Conservation (phyloP, 768 basidiomycete genomes). For the Tulasnella sp. region DNA sequence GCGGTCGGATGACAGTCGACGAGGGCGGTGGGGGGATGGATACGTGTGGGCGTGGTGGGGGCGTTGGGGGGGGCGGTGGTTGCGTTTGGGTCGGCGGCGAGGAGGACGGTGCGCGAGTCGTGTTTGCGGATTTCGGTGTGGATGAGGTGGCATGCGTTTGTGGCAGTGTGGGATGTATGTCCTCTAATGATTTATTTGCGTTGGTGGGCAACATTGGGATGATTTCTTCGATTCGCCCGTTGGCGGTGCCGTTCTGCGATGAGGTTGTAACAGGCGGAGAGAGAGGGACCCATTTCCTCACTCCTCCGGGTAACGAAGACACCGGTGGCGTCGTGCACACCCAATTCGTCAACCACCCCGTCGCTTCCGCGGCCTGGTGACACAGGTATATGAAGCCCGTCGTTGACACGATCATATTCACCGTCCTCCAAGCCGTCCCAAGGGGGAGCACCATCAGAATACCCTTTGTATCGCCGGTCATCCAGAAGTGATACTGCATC, state of each 20-base stretch:
- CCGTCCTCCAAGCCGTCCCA: slow-evolving; percentile 54
- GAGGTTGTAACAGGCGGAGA: background rate
- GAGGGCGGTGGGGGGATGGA: background rate
- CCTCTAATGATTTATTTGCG: background rate
- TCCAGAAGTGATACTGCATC: slow-evolving; percentile 79
- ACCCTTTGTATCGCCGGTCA: slow-evolving; percentile 73
- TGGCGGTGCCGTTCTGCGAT: background rate
- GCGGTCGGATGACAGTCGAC: background rate
- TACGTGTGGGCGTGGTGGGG: background rate
- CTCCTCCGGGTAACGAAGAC: no score
- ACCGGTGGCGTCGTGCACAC: slow-evolving; percentile 30
- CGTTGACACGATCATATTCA: slow-evolving; percentile 67
- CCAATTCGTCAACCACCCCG: slow-evolving; percentile 50
- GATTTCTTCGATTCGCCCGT: background rate
- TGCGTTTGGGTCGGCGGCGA: background rate
- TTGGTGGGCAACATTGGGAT: slow-evolving; percentile 7
- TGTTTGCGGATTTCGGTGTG: background rate
- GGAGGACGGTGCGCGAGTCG: background rate
- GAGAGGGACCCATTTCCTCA: slow-evolving; percentile 18
- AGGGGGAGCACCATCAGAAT: slow-evolving; percentile 64
- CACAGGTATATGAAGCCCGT: slow-evolving; percentile 71
- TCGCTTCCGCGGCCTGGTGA: slow-evolving; percentile 64
- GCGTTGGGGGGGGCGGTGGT: background rate
- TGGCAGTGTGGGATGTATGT: background rate
- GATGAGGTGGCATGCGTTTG: background rate